Base-by-base conservation (phyloP, 2,329 filamentous ascomycete species). In the Microcera coccophila region DNA sequence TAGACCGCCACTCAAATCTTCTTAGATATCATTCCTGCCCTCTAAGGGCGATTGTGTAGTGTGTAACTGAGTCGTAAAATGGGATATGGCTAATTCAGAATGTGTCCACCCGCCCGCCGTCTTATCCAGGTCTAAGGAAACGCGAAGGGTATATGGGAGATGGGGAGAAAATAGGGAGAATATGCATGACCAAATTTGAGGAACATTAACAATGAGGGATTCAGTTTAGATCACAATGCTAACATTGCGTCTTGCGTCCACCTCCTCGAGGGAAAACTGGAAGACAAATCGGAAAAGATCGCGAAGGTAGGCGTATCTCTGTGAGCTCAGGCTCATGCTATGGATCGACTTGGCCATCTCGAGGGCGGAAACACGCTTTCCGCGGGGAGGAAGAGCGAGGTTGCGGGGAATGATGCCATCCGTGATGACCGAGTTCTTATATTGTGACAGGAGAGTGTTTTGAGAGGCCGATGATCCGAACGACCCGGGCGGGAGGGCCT, bases 251-350 rank as follows among this genome's bases (percentile, higher is more conserved):
- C 84, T 74, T 41, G 74, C 70, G 36, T 85, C 81, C 1, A 81
- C 84, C 56, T 95, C 90, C 42, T 95, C 88, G 14, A 89, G 68
- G 36, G 84, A 79, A 59, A 91, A 91, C 3, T 88, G 86, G 63
- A 94, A 95, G 3, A 95, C 89, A 31, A 91, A 74, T 40, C 80
- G 78, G 68, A 87, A 96, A 12, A 96, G 72, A 57, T 95, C 90
- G 38, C 81, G 75, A 49, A 96, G 69, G 74, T 91, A 96, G 8
- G 72, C 72, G 64, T 93, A 93, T 55, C 90, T 81, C 43, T 65
- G 59, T 20, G 76, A 75, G 28, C 79, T 82, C 43, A 80, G 74
- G 39, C 79, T 78, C 78, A 95, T 87, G 72, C 84, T 84, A 39
- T 78, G 73, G 5, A 95, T 85, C 38, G 87, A 87, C 63, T 84